Conservation (phyloP, 148 eudicot species). For the Amaranthus hypochondriacus region DNA sequence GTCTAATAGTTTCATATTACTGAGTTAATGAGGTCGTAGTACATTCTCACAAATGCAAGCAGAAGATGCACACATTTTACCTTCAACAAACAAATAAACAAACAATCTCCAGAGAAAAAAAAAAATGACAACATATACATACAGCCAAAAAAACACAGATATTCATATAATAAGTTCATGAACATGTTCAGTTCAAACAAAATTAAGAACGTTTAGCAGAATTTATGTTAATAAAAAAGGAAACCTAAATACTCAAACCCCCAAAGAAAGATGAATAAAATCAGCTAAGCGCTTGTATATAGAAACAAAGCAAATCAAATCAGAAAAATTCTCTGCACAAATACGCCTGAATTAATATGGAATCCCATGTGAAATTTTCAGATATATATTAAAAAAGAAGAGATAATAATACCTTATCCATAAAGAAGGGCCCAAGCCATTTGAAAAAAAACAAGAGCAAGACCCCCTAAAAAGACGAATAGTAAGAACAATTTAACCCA, state of each 20-base stretch:
- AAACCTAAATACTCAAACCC: background rate
- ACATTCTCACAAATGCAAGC: too few relatives aligned
- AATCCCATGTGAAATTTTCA: background rate
- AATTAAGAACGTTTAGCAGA: background rate
- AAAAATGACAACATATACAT: background rate
- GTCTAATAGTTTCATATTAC: background rate
- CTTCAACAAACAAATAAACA: background rate
- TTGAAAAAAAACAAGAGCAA: constrained; percentile 58
- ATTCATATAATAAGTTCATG: background rate
- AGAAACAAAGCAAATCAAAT: background rate
- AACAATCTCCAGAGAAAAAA: background rate
- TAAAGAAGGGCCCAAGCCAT: constrained; percentile 74
- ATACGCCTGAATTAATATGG: background rate
- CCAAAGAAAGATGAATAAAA: background rate
- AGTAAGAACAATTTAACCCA: constrained; percentile 56
- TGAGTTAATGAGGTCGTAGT: too few relatives aligned
- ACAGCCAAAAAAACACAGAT: background rate
- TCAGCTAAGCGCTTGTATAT: background rate
- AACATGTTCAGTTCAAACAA: background rate
- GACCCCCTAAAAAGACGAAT: constrained; percentile 38
- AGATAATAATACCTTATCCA: constrained; percentile 60
- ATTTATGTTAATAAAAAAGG: background rate
- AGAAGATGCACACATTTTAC: background rate
- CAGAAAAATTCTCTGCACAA: background rate
- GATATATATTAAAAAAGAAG: background rate